phyloP scores from a whole-genome alignment of 192 early-diverging fungal species.

The Jimgerdemannia flammicorona region DNA sequence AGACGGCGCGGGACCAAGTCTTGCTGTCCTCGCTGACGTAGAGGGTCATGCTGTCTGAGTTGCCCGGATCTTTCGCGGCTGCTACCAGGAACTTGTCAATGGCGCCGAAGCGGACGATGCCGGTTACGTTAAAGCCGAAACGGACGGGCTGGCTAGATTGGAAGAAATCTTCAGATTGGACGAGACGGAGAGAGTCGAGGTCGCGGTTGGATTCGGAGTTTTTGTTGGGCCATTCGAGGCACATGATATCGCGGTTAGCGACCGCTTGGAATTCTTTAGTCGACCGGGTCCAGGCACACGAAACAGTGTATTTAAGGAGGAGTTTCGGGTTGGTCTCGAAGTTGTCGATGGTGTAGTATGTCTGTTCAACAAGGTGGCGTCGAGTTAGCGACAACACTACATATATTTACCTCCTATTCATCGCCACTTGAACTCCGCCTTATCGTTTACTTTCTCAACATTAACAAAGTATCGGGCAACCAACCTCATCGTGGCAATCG shows the following conservation, averaged over 20 bases:
- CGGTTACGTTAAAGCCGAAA: conserved; percentile 57
- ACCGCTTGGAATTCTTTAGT: conserved; percentile 57
- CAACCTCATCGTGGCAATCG: conserved; percentile 60
- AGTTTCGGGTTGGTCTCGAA: conserved; percentile 53
- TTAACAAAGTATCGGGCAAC: not conserved
- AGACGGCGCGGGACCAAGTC: conserved; percentile 35
- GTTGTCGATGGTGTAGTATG: conserved; percentile 63
- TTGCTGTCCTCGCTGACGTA: conserved; percentile 28
- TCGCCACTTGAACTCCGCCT: no score
- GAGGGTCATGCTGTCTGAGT: conserved; percentile 19
- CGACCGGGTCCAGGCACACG: conserved; percentile 73
- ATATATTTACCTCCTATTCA: no score
- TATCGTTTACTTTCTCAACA: no score
- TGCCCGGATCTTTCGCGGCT: conserved; percentile 49
- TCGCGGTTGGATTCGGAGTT: conserved; percentile 18
- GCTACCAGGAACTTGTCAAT: conserved; percentile 69
- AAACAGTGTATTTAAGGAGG: conserved; percentile 52
- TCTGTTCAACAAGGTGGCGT: conserved; percentile 18
- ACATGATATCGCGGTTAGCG: conserved; percentile 68
- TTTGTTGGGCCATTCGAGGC: conserved; percentile 46
- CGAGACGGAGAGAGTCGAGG: conserved; percentile 47
- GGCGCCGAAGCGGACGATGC: conserved; percentile 70
- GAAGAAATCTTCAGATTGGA: conserved; percentile 77
- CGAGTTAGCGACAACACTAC: no score
- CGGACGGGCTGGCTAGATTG: conserved; percentile 37